Evolutionary conservation across 2,329 filamentous ascomycete genomes (phyloP), one percentile per base, ranked within the genome.

Genomic region (Apiospora phragmitis): DNA sequence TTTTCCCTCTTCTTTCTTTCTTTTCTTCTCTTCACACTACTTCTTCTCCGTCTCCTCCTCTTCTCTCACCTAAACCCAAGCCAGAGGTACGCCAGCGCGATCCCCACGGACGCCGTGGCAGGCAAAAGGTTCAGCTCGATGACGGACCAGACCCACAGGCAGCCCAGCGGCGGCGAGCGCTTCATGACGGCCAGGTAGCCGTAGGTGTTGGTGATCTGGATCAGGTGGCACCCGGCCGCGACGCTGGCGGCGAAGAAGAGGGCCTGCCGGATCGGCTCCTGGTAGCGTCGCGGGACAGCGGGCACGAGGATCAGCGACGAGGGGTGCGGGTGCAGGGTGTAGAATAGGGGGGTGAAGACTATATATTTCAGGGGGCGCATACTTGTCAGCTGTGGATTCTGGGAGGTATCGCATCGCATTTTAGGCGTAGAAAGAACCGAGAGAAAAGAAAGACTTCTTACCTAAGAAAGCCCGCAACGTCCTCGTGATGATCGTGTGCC

Each of bases 151-250:
- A 98, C 88, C 95, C 95, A 98, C 24, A 98, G 81, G 51, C 93
- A 95, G 0, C 94, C 96, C 18, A 98, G 80, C 6, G 94, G 91
- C n/a, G 96, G 96, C 0, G 94, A 93, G 73, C 90, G 91, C 84
- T 97, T 97, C 94, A 98, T 95, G 26, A 97, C 91, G 8, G 93
- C 92, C 75, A 97, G 90, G 77, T 98, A 98, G 5, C 92, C 90
- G 74, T 91, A 89, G 41, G 85, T 87, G 77, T 98, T 98, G 35
- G 93, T 94, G 69, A 95, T 90, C 75, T 93, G 86, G 67, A 98
- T 91, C 73, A 98, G 85, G 80, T 94, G 95, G 81, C 91, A 93
- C 1, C 96, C 96, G 0, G 89, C 84, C 12, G 78, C 80, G 9
- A 91, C 81, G 74, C 91, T 90, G 32, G 86, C 83, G 21, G 77